Base-by-base conservation (phyloP, 495 filamentous ascomycete species). In the Barbatosphaeria neglecta region DNA sequence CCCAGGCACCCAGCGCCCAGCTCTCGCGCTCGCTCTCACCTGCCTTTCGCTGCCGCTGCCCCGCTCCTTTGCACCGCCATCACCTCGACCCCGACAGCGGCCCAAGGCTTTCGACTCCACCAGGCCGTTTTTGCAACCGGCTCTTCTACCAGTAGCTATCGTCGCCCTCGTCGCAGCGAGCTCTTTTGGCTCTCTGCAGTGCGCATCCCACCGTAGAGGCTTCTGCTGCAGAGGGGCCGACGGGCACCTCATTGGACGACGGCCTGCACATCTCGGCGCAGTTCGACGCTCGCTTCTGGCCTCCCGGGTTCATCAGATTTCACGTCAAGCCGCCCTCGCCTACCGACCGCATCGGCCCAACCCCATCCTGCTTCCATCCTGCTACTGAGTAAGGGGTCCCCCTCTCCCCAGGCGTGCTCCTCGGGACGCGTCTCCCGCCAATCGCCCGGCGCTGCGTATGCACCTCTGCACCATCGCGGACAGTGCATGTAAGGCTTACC, bases 371-470 rank as follows among this genome's bases (percentile, higher is more conserved):
- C 13, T 4, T n/a, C n/a, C n/a, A n/a, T n/a, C n/a, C n/a, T n/a
- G n/a, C n/a, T n/a, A n/a, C n/a, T n/a, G n/a, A n/a, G n/a, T n/a
- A n/a, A n/a, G n/a, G 5, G 31, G 10, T n/a, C 31, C 13, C 31
- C 31, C 31, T n/a, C 31, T 31, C 31, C 16, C 31, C 13, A 4
- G 31, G 15, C 31, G 46, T 51, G 51, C 38, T 48, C 43, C 42
- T 46, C 46, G 45, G 23, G 48, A 53, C 54, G 50, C 54, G 54
- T 51, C 40, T 27, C 3, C 45, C 38, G 45, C 51, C 44, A 52
- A 43, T 50, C 28, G 42, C 41, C 42, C 20, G 46, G 22, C 45
- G 33, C 47, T 46, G 38, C 19, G 39, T 37, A 27, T 46, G 27
- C 27, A 39, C 46, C 28, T 22, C 39, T 41, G 39, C 39, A 41